Percentiles rank a stretch among this genome's conserved stretches.
Evolutionary conservation across 2,329 filamentous ascomycete genomes (phyloP).

Genomic region (Diaporthe ampelina): DNA sequence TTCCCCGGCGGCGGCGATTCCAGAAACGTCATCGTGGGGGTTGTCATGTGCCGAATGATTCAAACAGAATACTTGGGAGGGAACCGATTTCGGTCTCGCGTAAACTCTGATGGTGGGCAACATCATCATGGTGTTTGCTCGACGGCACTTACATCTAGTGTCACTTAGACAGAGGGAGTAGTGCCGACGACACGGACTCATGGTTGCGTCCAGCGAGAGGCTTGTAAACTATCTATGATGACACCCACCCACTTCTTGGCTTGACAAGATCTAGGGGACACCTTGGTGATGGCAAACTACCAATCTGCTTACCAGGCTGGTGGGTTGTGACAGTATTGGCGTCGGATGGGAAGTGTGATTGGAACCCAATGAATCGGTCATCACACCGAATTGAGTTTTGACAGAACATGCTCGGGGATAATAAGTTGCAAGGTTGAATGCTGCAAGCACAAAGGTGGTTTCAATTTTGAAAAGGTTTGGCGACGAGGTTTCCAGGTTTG

Average conservation of each 20-base stretch:
- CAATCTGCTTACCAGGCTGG: neutral
- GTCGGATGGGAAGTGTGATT: neutral
- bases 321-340: neutral
- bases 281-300: neutral
- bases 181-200: neutral
- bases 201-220: neutral
- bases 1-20: neutral
- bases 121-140: neutral
- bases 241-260: neutral
- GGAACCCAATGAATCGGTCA: neutral
- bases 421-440: neutral
- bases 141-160: neutral
- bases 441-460: neutral
- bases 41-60: neutral
- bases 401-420: neutral
- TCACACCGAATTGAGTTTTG: neutral
- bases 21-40: constrained; percentile 24
- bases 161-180: neutral
- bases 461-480: neutral
- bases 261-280: neutral
- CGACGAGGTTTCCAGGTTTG: neutral
- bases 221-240: neutral
- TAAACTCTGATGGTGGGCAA: neutral
- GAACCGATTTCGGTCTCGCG: neutral
- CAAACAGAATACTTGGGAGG: neutral